phyloP scores from a whole-genome alignment of 352 stramenopile genomes.

The Phytophthora melonis region DNA sequence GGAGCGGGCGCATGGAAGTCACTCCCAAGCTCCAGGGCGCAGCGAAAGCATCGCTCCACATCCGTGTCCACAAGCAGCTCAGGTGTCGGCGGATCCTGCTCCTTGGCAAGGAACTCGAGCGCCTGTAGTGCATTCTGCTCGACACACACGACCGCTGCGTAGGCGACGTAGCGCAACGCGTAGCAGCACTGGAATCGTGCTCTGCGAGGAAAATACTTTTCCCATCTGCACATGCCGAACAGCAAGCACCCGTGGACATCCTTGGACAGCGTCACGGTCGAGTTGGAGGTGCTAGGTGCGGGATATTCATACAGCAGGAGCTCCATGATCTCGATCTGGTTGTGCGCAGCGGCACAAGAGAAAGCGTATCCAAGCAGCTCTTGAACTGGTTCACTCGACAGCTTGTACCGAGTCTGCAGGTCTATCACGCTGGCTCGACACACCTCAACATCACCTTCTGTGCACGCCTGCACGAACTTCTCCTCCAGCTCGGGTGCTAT shows the following conservation, averaged over 20 bases:
- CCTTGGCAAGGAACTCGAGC: conserved; percentile 41
- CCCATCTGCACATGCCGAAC: conserved; percentile 46
- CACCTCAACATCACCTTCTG: conserved; percentile 25
- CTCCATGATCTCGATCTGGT: conserved; percentile 39
- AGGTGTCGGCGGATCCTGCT: conserved; percentile 4
- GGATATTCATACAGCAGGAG: conserved; percentile 23
- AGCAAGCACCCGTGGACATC: conserved; percentile 29
- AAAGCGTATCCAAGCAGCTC: conserved; percentile 41
- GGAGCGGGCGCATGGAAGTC: conserved; percentile 41
- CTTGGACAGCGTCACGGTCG: conserved; percentile 5
- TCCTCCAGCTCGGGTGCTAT: conserved; percentile 26
- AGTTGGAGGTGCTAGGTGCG: not conserved
- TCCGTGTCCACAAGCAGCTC: conserved; percentile 50
- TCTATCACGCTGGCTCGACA: conserved; percentile 18
- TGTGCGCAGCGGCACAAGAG: conserved; percentile 34
- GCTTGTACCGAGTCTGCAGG: conserved; percentile 13
- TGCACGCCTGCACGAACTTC: conserved; percentile 33
- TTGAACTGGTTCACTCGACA: conserved; percentile 26
- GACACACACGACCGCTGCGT: conserved; percentile 49
- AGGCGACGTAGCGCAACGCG: conserved; percentile 53
- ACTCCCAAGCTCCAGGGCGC: conserved; percentile 45
- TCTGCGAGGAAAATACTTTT: conserved; percentile 43
- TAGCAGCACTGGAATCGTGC: conserved; percentile 42
- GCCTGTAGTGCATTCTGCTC: conserved; percentile 50
- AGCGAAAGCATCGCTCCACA: conserved; percentile 45